A percentile compares a stretch with the other conserved stretches of the same genome.
phyloP scores from a whole-genome alignment of 495 filamentous ascomycete species.

The Penicillium odoratum region DNA sequence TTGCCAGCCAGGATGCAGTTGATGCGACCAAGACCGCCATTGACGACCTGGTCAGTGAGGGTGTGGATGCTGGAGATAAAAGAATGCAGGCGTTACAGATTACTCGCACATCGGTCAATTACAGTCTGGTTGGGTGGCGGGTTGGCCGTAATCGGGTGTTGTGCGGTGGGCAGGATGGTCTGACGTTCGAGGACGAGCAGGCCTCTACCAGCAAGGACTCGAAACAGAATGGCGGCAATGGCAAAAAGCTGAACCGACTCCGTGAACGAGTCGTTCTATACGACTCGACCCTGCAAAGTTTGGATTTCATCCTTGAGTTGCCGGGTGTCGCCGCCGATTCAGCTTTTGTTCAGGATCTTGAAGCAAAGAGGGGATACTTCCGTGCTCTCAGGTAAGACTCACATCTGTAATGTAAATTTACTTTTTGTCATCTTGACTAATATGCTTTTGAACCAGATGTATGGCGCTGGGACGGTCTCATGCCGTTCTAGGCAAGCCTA shows the following conservation, averaged over 20 bases:
- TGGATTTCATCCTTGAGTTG: constrained; percentile 87
- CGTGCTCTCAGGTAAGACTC: constrained; percentile 72
- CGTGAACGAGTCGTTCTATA: constrained; percentile 92
- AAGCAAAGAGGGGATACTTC: constrained; percentile 80
- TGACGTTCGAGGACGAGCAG: constrained; percentile 57
- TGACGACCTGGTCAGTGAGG: constrained; percentile 81
- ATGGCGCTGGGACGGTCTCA: constrained; percentile 86
- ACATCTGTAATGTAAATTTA: not conserved
- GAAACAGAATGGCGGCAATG: constrained; percentile 61
- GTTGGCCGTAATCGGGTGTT: constrained; percentile 90
- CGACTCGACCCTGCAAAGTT: constrained; percentile 82
- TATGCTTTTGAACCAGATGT: constrained; percentile 54
- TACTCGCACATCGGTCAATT: constrained; percentile 89
- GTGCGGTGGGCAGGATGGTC: constrained; percentile 75
- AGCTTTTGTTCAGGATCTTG: constrained; percentile 69
- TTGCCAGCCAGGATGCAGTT: constrained; percentile 88
- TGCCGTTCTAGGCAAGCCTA: constrained; percentile 65
- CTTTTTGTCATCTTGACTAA: constrained; percentile 8
- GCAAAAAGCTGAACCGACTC: constrained; percentile 71
- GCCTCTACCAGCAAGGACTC: constrained; percentile 45
- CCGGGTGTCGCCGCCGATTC: constrained; percentile 89
- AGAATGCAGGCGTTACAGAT: constrained; percentile 93
- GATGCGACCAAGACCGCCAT: constrained; percentile 92
- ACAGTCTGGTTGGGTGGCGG: constrained; percentile 89
- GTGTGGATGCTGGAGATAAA: constrained; percentile 78